A percentile compares a stretch with the other conserved stretches of the same genome.
phyloP scores from a whole-genome alignment of 2,329 filamentous ascomycete species.

The Hyphodiscus sp. region DNA sequence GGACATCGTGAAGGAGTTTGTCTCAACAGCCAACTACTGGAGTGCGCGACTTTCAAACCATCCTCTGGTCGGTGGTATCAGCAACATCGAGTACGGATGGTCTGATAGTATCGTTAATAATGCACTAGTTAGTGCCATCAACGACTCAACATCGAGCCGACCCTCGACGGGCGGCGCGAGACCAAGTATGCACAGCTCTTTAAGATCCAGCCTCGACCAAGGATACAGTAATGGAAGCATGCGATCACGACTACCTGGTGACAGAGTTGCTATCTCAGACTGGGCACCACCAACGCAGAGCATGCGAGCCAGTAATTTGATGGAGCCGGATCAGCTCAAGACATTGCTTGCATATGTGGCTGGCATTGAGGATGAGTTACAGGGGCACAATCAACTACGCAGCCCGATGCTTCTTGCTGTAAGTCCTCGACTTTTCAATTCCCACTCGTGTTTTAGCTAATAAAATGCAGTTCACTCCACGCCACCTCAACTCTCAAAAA shows the following conservation, averaged over 20 bases:
- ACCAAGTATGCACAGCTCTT: conserved; percentile 49
- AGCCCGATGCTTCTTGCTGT: conserved; percentile 78
- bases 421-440: conserved; percentile 28
- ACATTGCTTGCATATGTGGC: conserved; percentile 73
- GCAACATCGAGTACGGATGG: conserved; percentile 98
- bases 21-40: conserved; percentile 95
- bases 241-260: conserved; percentile 66
- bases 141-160: conserved; percentile 35
- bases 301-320: conserved; percentile 73
- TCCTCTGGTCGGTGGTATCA: conserved; percentile 84
- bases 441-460: neutral
- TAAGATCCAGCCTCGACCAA: conserved; percentile 52
- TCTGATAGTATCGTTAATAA: conserved; percentile 69
- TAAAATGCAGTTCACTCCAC: conserved; percentile 61
- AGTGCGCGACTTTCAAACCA: conserved; percentile 90
- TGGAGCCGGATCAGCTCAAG: conserved; percentile 74
- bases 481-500: conserved; percentile 71
- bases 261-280: conserved; percentile 75
- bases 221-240: conserved; percentile 17
- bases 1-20: conserved; percentile 92
- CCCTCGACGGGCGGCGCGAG: conserved; percentile 24
- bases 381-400: conserved; percentile 81
- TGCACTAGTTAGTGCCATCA: conserved; percentile 41
- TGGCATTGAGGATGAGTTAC: conserved; percentile 78
- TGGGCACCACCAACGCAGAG: conserved; percentile 88